phyloP scores from a whole-genome alignment of 2,329 filamentous ascomycete species.

The Xylariaceae sp. region DNA sequence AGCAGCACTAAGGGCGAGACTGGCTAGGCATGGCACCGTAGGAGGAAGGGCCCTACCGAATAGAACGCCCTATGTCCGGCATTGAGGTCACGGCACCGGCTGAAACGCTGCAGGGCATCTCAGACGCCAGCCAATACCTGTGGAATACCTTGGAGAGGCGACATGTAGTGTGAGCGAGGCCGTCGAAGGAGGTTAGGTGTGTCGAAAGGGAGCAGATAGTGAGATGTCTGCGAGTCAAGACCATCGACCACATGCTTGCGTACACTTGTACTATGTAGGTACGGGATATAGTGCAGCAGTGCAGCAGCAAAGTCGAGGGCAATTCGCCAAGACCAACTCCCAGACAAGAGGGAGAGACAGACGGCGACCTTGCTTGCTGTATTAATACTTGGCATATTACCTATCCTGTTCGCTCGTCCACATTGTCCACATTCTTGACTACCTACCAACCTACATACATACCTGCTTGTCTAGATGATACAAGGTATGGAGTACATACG shows the following conservation, averaged over 20 bases:
- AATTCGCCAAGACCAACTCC: background rate
- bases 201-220: background rate
- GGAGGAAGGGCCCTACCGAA: constrained; percentile 5
- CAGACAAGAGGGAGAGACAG: background rate
- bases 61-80: background rate
- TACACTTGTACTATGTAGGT: background rate
- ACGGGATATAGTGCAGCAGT: background rate
- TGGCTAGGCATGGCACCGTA: constrained; percentile 9
- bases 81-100: background rate
- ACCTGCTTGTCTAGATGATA: background rate
- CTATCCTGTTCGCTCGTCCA: background rate
- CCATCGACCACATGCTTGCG: background rate
- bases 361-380: background rate
- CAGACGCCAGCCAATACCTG: background rate
- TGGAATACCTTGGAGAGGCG: background rate
- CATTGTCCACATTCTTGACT: background rate
- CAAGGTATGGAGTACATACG: background rate
- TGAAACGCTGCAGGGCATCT: background rate
- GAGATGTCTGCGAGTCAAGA: background rate
- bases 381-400: background rate
- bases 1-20: constrained; percentile 12
- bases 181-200: background rate
- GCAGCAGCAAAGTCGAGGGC: background rate
- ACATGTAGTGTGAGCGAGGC: background rate
- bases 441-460: background rate